These are phyloP conservation scores for Elaphomyces granulatus DNA, from an alignment of 495 filamentous ascomycete genomes.

Conservation along the genomic window DNA sequence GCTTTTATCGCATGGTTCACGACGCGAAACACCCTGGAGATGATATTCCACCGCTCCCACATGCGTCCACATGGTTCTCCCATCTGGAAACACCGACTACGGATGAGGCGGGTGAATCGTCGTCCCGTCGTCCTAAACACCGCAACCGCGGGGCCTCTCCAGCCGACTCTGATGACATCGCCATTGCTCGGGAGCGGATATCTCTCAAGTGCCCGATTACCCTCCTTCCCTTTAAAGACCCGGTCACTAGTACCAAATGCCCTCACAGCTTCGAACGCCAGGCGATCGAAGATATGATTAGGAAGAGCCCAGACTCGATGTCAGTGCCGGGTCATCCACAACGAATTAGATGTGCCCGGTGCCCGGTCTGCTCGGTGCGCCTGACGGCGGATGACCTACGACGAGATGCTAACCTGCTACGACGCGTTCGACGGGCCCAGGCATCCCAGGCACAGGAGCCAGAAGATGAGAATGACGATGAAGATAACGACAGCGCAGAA, in stretches of 20 bases:
- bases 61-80: slow-evolving; percentile 60
- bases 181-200: slow-evolving; percentile 51
- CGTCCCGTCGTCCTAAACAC: slow-evolving; percentile 6
- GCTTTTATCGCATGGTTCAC: slow-evolving; percentile 65
- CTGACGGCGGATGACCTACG: slow-evolving; percentile 29
- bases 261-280: slow-evolving; percentile 68
- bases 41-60: slow-evolving; percentile 46
- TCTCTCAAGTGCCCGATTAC: slow-evolving; percentile 75
- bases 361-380: slow-evolving; percentile 33
- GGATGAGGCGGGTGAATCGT: slow-evolving; percentile 1
- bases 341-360: slow-evolving; percentile 25
- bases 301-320: slow-evolving; percentile 15
- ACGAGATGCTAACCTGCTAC: slow-evolving; percentile 27
- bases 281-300: slow-evolving; percentile 54
- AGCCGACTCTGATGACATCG: slow-evolving; percentile 53
- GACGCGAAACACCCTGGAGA: slow-evolving; percentile 55
- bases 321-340: slow-evolving; percentile 10
- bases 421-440: slow-evolving; percentile 24
- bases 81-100: slow-evolving; percentile 30
- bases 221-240: slow-evolving; percentile 53
- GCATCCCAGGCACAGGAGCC: slow-evolving; percentile 19
- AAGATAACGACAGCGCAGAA: slow-evolving; percentile 13
- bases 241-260: slow-evolving; percentile 61
- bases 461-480: slow-evolving; percentile 27
- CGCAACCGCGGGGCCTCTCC: slow-evolving; percentile 13